Percentiles rank a stretch among this genome's conserved stretches.
These are phyloP conservation scores for Solanum lycopersicoides DNA, from an alignment of 257 asterid species.

Conservation along the genomic window DNA sequence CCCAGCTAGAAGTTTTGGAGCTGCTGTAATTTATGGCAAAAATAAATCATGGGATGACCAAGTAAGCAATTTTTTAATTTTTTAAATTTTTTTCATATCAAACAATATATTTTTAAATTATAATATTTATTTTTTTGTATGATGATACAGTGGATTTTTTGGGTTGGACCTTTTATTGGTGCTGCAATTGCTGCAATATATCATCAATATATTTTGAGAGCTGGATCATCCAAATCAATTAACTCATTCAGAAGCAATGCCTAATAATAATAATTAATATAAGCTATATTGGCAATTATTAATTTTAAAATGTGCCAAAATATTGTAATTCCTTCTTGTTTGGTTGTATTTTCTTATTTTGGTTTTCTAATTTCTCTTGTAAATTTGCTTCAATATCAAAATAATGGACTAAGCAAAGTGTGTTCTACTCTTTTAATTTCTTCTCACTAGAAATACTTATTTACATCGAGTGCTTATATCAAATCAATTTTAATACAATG, in stretches of 20 bases:
- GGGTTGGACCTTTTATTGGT: slow-evolving; percentile 85
- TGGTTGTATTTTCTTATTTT: neutral
- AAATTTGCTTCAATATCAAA: neutral
- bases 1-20: slow-evolving; percentile 71
- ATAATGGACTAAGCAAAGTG: neutral
- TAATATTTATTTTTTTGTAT: neutral
- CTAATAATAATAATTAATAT: neutral
- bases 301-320: neutral
- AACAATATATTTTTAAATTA: accelerated
- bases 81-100: neutral
- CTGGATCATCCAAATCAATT: slow-evolving; percentile 56
- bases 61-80: slow-evolving; percentile 10
- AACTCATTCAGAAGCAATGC: slow-evolving; percentile 59
- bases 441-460: neutral
- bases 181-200: slow-evolving; percentile 77
- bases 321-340: neutral
- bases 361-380: neutral
- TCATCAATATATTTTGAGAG: slow-evolving; percentile 56
- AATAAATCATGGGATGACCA: slow-evolving; percentile 62
- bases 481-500: neutral
- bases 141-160: slow-evolving; percentile 55
- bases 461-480: accelerated
- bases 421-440: neutral
- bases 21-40: slow-evolving; percentile 57
- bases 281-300: neutral